Percentiles rank a stretch among this genome's conserved stretches.
Evolutionary conservation across 305 asterid genomes (phyloP).

Genomic region (Solanum hybrid): DNA sequence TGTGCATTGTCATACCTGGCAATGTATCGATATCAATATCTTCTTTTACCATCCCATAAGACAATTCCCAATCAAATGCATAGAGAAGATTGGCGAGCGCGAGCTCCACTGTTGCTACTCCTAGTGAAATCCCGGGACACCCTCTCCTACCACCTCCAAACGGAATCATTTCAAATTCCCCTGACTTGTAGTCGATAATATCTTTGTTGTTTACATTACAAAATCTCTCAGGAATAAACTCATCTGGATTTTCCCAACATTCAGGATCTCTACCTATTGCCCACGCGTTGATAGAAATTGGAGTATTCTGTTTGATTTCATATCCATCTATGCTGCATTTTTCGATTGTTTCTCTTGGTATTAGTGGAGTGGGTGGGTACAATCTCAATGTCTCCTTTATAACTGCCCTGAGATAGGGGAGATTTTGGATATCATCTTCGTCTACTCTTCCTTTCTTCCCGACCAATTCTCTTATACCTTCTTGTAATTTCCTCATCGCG

Average conservation of each 20-base stretch:
- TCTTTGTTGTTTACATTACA: not conserved
- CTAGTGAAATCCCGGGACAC: not conserved
- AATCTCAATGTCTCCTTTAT: slow-evolving; percentile 2
- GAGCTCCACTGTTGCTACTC: not conserved
- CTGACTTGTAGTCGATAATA: not conserved
- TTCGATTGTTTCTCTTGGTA: not conserved
- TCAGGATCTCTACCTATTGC: not conserved
- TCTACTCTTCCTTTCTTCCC: not conserved
- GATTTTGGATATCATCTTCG: not conserved
- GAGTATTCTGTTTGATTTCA: not conserved
- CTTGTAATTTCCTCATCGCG: not conserved
- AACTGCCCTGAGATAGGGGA: not conserved
- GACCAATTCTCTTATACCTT: not conserved
- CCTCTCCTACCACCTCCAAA: slow-evolving; percentile 3
- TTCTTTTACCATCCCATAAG: not conserved
- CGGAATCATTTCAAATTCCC: not conserved
- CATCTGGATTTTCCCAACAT: not conserved
- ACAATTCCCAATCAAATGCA: not conserved
- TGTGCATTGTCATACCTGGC: slow-evolving; percentile 1
- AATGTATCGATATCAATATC: not conserved
- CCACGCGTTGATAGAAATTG: not conserved
- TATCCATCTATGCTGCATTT: not conserved
- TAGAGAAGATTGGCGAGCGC: not conserved
- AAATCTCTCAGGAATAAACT: not conserved
- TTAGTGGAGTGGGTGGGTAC: not conserved